Evolutionary conservation across 1,139 yeast genomes (phyloP), one percentile per base, ranked within the genome.

Genomic region (Suhomyces bolitotheri): DNA sequence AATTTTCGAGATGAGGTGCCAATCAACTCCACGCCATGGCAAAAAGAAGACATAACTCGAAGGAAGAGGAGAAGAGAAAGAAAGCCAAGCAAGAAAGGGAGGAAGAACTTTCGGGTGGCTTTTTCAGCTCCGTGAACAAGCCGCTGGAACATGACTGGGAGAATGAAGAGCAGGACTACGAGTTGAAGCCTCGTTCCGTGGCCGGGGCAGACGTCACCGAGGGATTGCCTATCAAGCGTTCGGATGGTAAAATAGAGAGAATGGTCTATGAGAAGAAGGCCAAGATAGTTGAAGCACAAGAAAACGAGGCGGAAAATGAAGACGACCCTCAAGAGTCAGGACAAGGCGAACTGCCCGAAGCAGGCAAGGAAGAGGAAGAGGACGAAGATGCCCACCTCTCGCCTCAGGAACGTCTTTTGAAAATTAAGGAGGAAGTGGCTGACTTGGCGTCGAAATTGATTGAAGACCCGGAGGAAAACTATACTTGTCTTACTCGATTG

Each of bases 381-480:
- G 77, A 69, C 14, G 66, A 64, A 11, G 74, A 76, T 32, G 72
- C 71, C 4, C 68, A 66, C 11, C 64, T 73, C 7, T 66, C 78
- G n/a, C 81, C 83, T 0, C 76, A 68, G 36, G 83, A 81, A 52
- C 71, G 70, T 40, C 67, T 86, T 22, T 49, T 72, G 12, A 72
- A 73, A 43, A 70, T 86, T 32, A 87, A 89, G 50, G 97, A 89
- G 60, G 87, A 83, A 41, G 76, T 92, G 22, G 96, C 97, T 0
- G 82, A 76, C 11, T 60, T 83, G 34, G 96, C 95, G 1, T 86
- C 86, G 22, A 75, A 74, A 34, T 63, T 92, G 26, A 80, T 81
- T 52, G 96, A 90, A 58, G 89, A 88, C 42, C 97, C 98, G 1
- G 97, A 92, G 56, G 96, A 87, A 51, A 78, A 90, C 54, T 70